Evolutionary conservation across 768 basidiomycete species (phyloP), one percentile per base, ranked within the genome.

Genomic region (Basidioascus undulatus): DNA sequence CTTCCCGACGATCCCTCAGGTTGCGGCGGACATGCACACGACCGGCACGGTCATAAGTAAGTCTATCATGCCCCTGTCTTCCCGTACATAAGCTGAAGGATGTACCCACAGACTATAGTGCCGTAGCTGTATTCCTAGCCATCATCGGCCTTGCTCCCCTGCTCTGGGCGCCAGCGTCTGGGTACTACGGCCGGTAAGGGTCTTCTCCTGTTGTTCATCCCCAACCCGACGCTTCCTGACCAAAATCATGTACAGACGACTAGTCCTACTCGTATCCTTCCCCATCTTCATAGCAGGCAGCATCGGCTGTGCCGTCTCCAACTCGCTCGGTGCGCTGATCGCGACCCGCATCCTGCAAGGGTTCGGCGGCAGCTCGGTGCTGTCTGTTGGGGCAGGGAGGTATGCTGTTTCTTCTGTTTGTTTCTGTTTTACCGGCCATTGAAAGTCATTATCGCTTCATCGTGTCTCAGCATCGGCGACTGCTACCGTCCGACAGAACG

Each of bases 311-410:
- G 42, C 45, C 0, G 21, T 46, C 5, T 46, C 39, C 3, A n/a
- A 25, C 13, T 32, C 30, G 1, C 36, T 47, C 24, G 34, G 16
- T 5, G 16, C 35, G 2, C 24, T 47, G 6, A 47, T 47, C 34
- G 26, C 37, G 12, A 40, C 42, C 0, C 42, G 45, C 2, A 37
- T 47, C 38, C 27, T 47, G 4, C 45, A 47, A 10, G 44, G 27
- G n/a, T 5, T 3, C 3, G 42, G 42, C 3, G 33, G 35, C 9
- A 40, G 26, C 2, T 19, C 45, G 5, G 42, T 47, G 6, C 35
- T 43, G 6, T 36, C 33, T 11, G 37, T 47, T 24, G 46, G 46
- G 1, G 42, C 43, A 2, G 46, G 46, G n/a, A n/a, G n/a, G n/a
- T n/a, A n/a, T n/a, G n/a, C n/a, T n/a, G n/a, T n/a, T n/a, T n/a